Evolutionary conservation across 768 basidiomycete species (phyloP).

Genomic region (Serendipita indica): DNA sequence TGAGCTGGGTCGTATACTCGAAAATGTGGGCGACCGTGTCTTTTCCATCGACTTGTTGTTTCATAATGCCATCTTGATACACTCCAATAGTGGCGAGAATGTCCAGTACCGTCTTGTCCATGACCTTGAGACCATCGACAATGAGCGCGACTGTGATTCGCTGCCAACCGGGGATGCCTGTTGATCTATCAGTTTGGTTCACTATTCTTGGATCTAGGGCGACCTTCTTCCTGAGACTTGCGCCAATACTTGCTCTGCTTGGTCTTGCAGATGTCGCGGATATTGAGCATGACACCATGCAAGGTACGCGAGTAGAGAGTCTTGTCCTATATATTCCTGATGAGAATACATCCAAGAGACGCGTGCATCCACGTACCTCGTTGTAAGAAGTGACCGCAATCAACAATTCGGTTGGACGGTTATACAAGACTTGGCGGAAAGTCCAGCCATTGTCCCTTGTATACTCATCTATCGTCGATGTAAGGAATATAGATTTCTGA

Average conservation of each 20-base stretch:
- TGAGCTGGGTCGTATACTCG: slow-evolving; percentile 96
- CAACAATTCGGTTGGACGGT: slow-evolving; percentile 80
- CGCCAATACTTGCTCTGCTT: slow-evolving; percentile 91
- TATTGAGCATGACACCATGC: slow-evolving; percentile 94
- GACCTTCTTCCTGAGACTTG: slow-evolving; percentile 65
- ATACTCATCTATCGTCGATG: slow-evolving; percentile 17
- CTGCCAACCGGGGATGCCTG: slow-evolving; percentile 63
- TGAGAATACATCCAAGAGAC: slow-evolving; percentile 19
- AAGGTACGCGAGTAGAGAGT: slow-evolving; percentile 40
- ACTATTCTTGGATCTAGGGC: neutral
- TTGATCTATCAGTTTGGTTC: neutral
- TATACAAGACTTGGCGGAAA: slow-evolving; percentile 69
- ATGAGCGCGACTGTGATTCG: slow-evolving; percentile 81
- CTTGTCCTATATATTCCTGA: slow-evolving; percentile 22
- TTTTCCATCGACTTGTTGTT: slow-evolving; percentile 53
- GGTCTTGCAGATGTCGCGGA: slow-evolving; percentile 92
- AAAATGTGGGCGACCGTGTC: slow-evolving; percentile 90
- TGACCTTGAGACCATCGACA: slow-evolving; percentile 82
- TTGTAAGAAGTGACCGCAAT: slow-evolving; percentile 93
- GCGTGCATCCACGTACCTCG: slow-evolving; percentile 80
- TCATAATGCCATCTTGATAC: slow-evolving; percentile 92
- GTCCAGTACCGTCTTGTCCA: slow-evolving; percentile 57
- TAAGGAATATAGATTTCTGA: slow-evolving; percentile 28
- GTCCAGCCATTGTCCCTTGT: slow-evolving; percentile 18
- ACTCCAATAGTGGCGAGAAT: slow-evolving; percentile 56